Base-by-base conservation (phyloP, 2,329 filamentous ascomycete species). In the Epichloe hybrida region DNA sequence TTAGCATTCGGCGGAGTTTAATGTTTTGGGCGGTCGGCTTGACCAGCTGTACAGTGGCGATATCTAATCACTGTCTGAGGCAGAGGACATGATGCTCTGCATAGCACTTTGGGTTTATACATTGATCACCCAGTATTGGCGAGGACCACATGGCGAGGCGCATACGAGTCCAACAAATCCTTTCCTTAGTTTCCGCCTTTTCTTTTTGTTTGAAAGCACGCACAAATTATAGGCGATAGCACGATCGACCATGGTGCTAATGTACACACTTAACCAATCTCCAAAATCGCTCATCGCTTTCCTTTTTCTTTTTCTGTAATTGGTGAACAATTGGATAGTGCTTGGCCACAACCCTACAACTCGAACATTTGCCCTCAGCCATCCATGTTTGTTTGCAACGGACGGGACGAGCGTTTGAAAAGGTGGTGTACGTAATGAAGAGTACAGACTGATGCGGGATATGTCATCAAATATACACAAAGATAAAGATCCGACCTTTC, bases 1-100 rank as follows among this genome's bases (percentile, higher is more conserved):
- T 49, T 57, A 64, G 64, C 64, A 66, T 66, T 60, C 55, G 59
- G 55, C 58, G 64, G 64, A 66, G 63, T 66, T 66, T 58, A 56
- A 43, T 50, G 35, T 43, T 50, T 52, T 27, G 57, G 62, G 57
- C 56, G 58, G 58, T 49, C 50, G 55, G 58, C 57, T 57, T 54
- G 56, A 55, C 52, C 52, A 45, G 51, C 54, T 54, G 53, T 58
- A 55, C 52, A 55, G 55, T 52, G 55, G 50, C 53, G 8, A 12
- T n/a, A n/a, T 50, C 40, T 36, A 23, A 36, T 27, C 36, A 40
- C 15, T 43, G 36, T 8, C 48, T 42, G 20, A 34, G 47, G 36
- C 23, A 27, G 7, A 34, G 36, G 42, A 6, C 35, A 43, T n/a
- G 23, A 35, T 47, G 38, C 36, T 44, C 39, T 34, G 43, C 23